A percentile compares a stretch with the other conserved stretches of the same genome.
phyloP scores from a whole-genome alignment of 257 asterid species.

The Orobanche coerulescens region DNA sequence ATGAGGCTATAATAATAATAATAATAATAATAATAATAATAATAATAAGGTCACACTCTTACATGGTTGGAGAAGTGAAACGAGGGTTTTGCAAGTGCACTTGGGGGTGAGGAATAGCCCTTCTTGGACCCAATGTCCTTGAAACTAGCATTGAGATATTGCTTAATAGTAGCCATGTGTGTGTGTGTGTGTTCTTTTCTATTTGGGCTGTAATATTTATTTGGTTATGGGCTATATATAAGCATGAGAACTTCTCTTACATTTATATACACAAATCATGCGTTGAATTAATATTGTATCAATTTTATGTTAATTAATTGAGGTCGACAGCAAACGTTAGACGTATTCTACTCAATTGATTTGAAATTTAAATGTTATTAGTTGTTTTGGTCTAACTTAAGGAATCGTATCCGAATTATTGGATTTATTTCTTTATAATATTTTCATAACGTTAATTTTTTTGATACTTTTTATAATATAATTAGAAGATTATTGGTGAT shows the following conservation, averaged over 20 bases:
- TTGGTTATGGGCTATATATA: neutral
- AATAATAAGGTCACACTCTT: conserved; percentile 14
- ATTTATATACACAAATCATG: neutral
- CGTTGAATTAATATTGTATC: neutral
- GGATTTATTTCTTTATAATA: too few relatives aligned
- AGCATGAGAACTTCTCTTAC: neutral
- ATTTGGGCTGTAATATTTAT: neutral
- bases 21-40: too few relatives aligned
- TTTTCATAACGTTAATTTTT: too few relatives aligned
- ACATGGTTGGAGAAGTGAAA: conserved; percentile 35
- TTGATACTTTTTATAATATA: too few relatives aligned
- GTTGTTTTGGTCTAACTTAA: too few relatives aligned
- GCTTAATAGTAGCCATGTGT: conserved; percentile 30
- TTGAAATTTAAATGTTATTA: too few relatives aligned
- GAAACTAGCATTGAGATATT: conserved; percentile 33
- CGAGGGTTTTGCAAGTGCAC: conserved; percentile 32
- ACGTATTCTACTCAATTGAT: neutral
- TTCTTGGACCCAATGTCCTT: conserved; percentile 39
- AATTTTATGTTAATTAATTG: neutral
- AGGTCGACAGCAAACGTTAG: neutral
- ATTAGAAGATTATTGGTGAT: too few relatives aligned
- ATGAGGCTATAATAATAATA: too few relatives aligned
- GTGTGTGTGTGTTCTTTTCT: neutral
- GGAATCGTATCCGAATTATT: too few relatives aligned
- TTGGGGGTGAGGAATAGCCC: conserved; percentile 32